Conservation (phyloP, 768 basidiomycete species). For the Melanogaster broomeanus region DNA sequence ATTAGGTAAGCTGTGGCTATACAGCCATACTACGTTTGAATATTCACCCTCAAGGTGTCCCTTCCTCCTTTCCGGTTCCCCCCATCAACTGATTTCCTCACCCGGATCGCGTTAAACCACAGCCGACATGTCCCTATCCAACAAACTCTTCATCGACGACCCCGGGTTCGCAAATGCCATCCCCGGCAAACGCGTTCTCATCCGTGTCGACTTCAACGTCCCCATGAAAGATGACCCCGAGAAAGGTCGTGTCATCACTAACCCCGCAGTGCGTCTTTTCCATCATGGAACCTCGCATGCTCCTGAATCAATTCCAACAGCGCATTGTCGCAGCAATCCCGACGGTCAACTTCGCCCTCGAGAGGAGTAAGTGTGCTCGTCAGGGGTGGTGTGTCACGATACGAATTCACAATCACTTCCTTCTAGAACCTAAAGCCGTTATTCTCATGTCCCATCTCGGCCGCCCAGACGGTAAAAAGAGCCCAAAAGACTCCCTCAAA, state of each 20-base stretch:
- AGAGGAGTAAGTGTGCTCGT: constrained; percentile 56
- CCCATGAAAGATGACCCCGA: constrained; percentile 72
- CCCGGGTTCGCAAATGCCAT: constrained; percentile 55
- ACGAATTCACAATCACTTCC: not conserved
- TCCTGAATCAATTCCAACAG: constrained; percentile 43
- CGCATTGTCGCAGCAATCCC: constrained; percentile 97
- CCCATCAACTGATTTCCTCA: not conserved
- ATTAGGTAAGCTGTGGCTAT: no score
- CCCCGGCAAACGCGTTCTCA: constrained; percentile 85
- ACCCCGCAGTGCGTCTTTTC: constrained; percentile 77
- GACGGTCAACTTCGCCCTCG: constrained; percentile 91
- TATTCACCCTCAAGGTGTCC: no score
- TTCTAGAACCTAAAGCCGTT: constrained; percentile 73
- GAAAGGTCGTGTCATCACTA: constrained; percentile 91
- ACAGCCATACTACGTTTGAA: no score
- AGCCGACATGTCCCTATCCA: constrained; percentile 85
- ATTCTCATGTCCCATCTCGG: constrained; percentile 98
- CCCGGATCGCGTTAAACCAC: not conserved
- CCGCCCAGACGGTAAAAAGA: constrained; percentile 90
- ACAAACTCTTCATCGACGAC: constrained; percentile 92
- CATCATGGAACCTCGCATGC: not conserved
- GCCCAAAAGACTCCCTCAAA: constrained; percentile 86
- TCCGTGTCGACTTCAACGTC: constrained; percentile 96
- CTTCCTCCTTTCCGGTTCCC: not conserved
- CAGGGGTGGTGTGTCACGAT: not conserved